A percentile compares a stretch with the other conserved stretches of the same genome.
phyloP scores from a whole-genome alignment of 768 basidiomycete species.

The Xanthoconium stramineum region DNA sequence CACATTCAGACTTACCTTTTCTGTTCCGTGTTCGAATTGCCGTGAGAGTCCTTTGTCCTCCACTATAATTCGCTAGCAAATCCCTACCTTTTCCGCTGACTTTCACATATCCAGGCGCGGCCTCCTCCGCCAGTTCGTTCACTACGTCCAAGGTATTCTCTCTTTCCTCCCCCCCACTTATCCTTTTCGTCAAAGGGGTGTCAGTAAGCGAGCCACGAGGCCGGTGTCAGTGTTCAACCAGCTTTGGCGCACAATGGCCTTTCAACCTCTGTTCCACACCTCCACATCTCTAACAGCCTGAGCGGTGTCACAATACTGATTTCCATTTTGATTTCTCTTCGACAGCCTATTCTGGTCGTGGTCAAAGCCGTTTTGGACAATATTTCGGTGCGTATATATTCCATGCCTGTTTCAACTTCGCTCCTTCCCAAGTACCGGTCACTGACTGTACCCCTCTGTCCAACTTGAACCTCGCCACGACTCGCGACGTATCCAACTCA shows the following conservation, averaged over 20 bases:
- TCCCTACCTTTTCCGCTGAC: constrained; percentile 6
- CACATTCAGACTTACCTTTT: constrained; percentile 35
- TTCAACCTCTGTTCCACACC: constrained; percentile 21
- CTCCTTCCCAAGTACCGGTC: constrained; percentile 5
- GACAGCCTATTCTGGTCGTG: constrained; percentile 26
- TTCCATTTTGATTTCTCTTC: constrained; percentile 6
- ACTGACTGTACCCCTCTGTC: constrained; percentile 13
- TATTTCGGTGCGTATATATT: constrained; percentile 31
- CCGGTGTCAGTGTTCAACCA: constrained; percentile 10
- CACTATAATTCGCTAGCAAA: background rate
- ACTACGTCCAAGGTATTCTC: constrained; percentile 51
- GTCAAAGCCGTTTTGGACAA: constrained; percentile 22
- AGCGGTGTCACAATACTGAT: constrained; percentile 17
- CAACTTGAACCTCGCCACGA: constrained; percentile 6
- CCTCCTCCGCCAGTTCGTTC: constrained; percentile 68
- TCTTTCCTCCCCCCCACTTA: constrained; percentile 10
- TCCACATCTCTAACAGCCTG: constrained; percentile 21
- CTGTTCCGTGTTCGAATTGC: constrained; percentile 40
- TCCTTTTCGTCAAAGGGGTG: constrained; percentile 3
- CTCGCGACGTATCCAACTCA: constrained; percentile 13
- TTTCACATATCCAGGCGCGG: constrained; percentile 48
- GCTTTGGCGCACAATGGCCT: constrained; percentile 27
- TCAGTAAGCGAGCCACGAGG: constrained; percentile 27
- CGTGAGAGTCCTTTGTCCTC: constrained; percentile 22
- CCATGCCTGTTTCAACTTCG: constrained; percentile 15